Base-by-base conservation (phyloP, 257 asterid genomes). In the Rehmannia glutinosa region DNA sequence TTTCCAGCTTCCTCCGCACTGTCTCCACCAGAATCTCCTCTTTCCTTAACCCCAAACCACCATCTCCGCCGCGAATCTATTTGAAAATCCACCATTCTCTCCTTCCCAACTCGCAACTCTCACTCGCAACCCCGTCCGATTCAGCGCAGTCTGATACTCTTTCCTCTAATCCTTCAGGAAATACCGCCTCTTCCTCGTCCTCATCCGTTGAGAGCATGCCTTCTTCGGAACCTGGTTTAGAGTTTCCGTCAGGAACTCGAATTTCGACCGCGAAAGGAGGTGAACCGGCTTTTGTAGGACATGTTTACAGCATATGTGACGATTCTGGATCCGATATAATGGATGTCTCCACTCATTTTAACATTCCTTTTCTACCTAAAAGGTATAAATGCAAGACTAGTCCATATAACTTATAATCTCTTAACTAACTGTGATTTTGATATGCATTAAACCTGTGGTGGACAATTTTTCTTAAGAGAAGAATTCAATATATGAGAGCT, bases 231-330 rank as follows among this genome's bases (percentile, higher is more conserved):
- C 50, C 82, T 32, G 51, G 74, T 51, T 57, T 80, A 1, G 80
- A 75, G 53, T 78, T 83, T 69, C 90, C 90, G 5, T 73, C 85
- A 19, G 38, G 86, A 23, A 84, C 81, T 43, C 75, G 76, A 36
- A 56, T 84, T 35, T 82, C 82, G 17, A 62, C 79, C 47, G 82
- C 81, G 7, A 72, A 76, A 57, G 72, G 72, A 16, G 78, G 82
- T 6, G 90, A 89, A n/a, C 96, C 95, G 65, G 95, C 92, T 7
- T 88, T 88, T 32, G 87, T 84, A 11, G 96, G 95, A 10, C 95
- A 82, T 73, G 91, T 88, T 73, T 88, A 80, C 74, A 84, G 95
- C 70, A 88, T 86, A 88, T 81, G 87, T 67, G 89, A 86, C 77
- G 81, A 77, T 67, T 79, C 96, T 6, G 92, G 92, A 13, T 79